Base-by-base conservation (phyloP, 805 yeast species). In the Helenozyma baotianmanensis region DNA sequence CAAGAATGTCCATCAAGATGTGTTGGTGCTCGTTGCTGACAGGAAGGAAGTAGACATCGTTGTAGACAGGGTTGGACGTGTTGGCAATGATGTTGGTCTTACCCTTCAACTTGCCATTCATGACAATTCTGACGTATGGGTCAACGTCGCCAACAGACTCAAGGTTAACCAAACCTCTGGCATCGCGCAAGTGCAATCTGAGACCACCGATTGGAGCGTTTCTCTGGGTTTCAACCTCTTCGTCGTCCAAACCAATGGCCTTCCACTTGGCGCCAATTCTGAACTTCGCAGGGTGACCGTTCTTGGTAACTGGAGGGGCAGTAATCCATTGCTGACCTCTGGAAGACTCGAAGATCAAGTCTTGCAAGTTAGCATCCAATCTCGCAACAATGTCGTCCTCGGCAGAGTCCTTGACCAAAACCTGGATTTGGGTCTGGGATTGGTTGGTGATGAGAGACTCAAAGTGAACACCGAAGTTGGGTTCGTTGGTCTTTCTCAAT, bases 111-210 rank as follows among this genome's bases (percentile, higher is more conserved):
- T 73, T 74, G 44, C 82, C 82, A 48, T 79, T 77, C 37, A 76
- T 56, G 23, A 74, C 48, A 8, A 82, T 68, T 38, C 74, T 69
- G 24, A 80, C 76, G 47, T 82, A 83, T 4, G 94, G 92, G 56
- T 84, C 89, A 47, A 82, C 78, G 36, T 72, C 75, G 35, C 92
- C 90, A 31, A 82, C 72, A 11, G 78, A 70, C 45, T 81, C 83
- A 45, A 82, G 58, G 45, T 78, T 64, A 45, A 70, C 62, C 45
- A 79, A 58, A 25, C 75, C 72, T 9, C 53, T 53, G 12, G 80
- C 82, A 21, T 65, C 59, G 38, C 78, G 68, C 30, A 84, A 46
- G 47, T 76, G 78, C 23, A 84, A 48, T 60, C 80, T 74, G 17
- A 78, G 53, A 25, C 77, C 78, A 45, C 90, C 95, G 40, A 84